Base-by-base conservation (phyloP, 306 rosid species). In the Inga leiocalycina region DNA sequence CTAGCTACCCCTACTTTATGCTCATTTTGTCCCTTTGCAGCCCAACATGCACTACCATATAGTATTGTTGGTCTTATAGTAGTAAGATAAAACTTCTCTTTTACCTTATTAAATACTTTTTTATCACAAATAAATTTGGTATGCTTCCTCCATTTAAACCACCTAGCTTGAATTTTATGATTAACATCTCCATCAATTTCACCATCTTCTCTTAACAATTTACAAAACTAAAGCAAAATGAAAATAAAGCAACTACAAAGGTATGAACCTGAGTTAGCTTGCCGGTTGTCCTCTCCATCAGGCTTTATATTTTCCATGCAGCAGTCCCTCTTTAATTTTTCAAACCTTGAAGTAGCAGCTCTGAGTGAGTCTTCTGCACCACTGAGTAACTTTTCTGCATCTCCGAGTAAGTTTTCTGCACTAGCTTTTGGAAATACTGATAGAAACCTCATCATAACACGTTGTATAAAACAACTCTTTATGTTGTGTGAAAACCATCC, bases 401-500 rank as follows among this genome's bases (percentile, higher is more conserved):
- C 89, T 87, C 75, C 92, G 44, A 93, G 93, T 75, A 93, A 86
- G 79, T 70, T 84, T 76, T 90, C 96, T 2, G 87, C 92, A 54
- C 92, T 93, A 62, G 91, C 79, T 62, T 88, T 86, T 62, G 97
- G 97, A 78, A 88, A 95, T 79, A 91, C 84, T 67, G 92, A 88
- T 68, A 95, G 87, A 79, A 89, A 93, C 88, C 92, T 91, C 84
- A 93, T 84, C 93, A 89, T 89, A 78, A 92, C 80, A 66, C 94
- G 88, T 75, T 91, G 89, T 82, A 93, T 90, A 81, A 92, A 70
- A 88, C 91, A 91, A 85, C 86, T 89, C 77, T 90, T 86, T 83
- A 83, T 51, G 62, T 81, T 82, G 67, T 37, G 71, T 48, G 97
- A 85, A 87, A 92, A 92, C 98, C 99, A 95, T 64, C 99, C 97